phyloP scores from a whole-genome alignment of 2,329 filamentous ascomycete genomes.

The Fusarium buharicum region DNA sequence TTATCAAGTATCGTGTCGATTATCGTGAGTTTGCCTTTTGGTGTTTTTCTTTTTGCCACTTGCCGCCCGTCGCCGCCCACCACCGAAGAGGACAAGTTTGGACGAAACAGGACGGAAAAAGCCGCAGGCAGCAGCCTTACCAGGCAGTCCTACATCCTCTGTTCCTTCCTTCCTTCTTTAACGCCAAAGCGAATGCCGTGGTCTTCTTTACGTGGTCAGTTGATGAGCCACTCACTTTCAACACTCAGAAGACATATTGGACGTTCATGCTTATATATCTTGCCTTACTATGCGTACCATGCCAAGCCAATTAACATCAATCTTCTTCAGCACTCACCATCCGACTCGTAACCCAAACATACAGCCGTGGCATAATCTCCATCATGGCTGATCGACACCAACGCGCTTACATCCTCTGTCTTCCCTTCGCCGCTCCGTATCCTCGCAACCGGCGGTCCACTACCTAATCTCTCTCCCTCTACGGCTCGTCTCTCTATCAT shows the following conservation, averaged over 20 bases:
- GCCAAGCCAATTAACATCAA: background rate
- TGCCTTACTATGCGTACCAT: no score
- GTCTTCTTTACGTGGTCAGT: background rate
- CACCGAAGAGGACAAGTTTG: background rate
- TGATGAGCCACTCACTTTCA: no score
- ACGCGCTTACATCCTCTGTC: conserved; percentile 64
- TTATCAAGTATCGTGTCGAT: background rate
- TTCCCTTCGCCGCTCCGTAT: conserved; percentile 49
- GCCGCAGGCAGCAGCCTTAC: background rate
- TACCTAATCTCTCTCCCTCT: conserved; percentile 46
- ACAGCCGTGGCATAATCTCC: conserved; percentile 80
- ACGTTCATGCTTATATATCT: no score
- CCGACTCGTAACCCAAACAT: conserved; percentile 62
- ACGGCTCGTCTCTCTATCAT: conserved; percentile 52
- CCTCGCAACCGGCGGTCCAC: conserved; percentile 58
- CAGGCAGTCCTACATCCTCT: background rate
- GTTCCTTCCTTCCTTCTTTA: background rate
- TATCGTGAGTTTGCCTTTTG: background rate
- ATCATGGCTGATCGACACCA: conserved; percentile 88
- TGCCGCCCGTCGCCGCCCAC: background rate
- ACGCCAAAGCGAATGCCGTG: background rate
- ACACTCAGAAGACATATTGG: no score
- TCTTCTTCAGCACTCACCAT: background rate
- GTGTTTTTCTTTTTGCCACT: conserved; percentile 18
- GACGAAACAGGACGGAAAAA: background rate